Evolutionary conservation across 306 rosid genomes (phyloP).

Genomic region (Betula pendula): DNA sequence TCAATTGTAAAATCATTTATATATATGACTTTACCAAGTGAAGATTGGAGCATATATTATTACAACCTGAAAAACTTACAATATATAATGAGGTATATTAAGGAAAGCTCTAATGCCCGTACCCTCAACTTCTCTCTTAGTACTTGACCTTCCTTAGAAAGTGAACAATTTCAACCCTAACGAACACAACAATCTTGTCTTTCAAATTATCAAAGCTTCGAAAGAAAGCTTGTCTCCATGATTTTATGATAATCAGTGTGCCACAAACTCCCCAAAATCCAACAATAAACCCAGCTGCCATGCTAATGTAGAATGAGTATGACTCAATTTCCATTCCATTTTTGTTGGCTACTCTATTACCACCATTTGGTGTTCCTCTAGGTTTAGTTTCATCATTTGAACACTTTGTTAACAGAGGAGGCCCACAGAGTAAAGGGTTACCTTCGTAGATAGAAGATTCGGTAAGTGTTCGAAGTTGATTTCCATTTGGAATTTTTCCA

Average conservation of each 20-base stretch:
- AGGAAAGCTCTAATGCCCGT: too few relatives aligned
- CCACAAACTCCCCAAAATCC: neutral
- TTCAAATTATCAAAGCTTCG: neutral
- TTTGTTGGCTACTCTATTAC: too few relatives aligned
- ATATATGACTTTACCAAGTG: too few relatives aligned
- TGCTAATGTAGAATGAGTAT: neutral
- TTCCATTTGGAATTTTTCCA: constrained; percentile 11
- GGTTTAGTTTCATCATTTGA: too few relatives aligned
- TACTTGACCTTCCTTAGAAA: neutral
- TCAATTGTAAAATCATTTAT: too few relatives aligned
- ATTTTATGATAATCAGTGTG: neutral
- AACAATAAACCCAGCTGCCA: neutral
- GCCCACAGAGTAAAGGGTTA: constrained; percentile 5
- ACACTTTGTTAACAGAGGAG: neutral
- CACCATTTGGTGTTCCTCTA: too few relatives aligned
- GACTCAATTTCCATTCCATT: neutral
- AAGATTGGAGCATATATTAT: too few relatives aligned
- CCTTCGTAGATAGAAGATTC: constrained; percentile 14
- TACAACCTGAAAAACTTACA: too few relatives aligned
- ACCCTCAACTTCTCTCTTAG: too few relatives aligned
- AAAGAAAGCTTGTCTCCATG: constrained; percentile 24
- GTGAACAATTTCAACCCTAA: neutral
- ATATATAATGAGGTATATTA: too few relatives aligned
- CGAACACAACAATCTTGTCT: neutral
- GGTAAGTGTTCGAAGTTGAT: constrained; percentile 3